Conservation (phyloP, 2,329 filamentous ascomycete species). For the Diplodia intermedia region DNA sequence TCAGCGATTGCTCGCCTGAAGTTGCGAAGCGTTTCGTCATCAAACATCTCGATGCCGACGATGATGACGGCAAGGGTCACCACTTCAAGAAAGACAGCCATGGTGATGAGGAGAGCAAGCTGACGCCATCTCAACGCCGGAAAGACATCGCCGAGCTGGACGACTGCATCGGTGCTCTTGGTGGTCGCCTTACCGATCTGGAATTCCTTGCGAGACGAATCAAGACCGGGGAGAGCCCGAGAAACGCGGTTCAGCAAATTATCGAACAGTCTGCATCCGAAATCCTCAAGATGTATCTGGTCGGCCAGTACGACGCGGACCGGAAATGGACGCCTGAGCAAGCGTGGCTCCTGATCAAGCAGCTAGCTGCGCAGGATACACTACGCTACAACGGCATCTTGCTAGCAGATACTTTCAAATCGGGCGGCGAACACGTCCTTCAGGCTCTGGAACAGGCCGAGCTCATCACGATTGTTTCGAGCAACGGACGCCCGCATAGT, state of each 20-base stretch:
- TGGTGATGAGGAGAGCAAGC: constrained; percentile 48
- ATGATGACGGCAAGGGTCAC: constrained; percentile 47
- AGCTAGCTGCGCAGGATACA: constrained; percentile 70
- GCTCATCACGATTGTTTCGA: constrained; percentile 76
- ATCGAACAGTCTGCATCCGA: constrained; percentile 88
- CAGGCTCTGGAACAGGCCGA: constrained; percentile 84
- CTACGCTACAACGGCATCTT: constrained; percentile 88
- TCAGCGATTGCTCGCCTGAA: constrained; percentile 83
- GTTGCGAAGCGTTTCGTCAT: constrained; percentile 92
- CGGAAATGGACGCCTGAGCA: constrained; percentile 82
- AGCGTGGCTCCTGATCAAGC: constrained; percentile 87
- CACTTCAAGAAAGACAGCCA: constrained; percentile 40
- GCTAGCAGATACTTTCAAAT: constrained; percentile 75
- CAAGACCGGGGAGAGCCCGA: constrained; percentile 82
- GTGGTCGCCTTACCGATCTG: constrained; percentile 92
- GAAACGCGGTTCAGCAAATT: constrained; percentile 83
- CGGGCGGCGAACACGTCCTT: constrained; percentile 75
- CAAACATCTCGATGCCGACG: constrained; percentile 70
- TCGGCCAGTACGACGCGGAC: constrained; percentile 62
- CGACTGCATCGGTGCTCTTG: constrained; percentile 78
- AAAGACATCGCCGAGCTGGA: constrained; percentile 75
- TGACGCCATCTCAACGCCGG: constrained; percentile 56
- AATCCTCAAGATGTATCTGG: constrained; percentile 90
- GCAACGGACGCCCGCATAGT: constrained; percentile 76
- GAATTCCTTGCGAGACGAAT: constrained; percentile 92